Conservation (phyloP, 345 rosid species). For the Noccaea bulbosa region DNA sequence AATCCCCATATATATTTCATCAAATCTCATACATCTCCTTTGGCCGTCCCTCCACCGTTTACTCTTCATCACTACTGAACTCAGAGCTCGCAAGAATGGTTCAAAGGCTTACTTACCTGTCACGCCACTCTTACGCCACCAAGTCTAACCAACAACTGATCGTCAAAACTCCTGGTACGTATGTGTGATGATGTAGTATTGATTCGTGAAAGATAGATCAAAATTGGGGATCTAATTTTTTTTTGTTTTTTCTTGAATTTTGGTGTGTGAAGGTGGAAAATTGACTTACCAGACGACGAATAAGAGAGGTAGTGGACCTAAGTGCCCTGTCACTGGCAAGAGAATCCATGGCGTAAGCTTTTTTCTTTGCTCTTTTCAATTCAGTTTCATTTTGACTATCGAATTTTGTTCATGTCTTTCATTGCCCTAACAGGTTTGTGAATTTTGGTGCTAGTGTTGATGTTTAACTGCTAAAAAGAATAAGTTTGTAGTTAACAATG, state of each 20-base stretch:
- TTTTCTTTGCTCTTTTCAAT: not conserved
- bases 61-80: not conserved
- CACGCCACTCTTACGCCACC: slow-evolving; percentile 90
- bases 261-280: slow-evolving; percentile 65
- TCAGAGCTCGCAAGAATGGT: slow-evolving; percentile 58
- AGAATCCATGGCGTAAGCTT: slow-evolving; percentile 78
- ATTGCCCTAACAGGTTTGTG: not conserved
- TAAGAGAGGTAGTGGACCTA: slow-evolving; percentile 90
- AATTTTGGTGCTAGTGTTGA: not conserved
- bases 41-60: not conserved
- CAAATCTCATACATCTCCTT: not conserved
- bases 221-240: not conserved
- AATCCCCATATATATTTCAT: not conserved
- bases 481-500: not conserved
- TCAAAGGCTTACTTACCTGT: slow-evolving; percentile 78
- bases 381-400: not conserved
- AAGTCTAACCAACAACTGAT: slow-evolving; percentile 87
- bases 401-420: not conserved
- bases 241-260: not conserved
- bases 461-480: not conserved
- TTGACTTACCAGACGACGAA: slow-evolving; percentile 82
- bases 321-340: slow-evolving; percentile 88
- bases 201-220: not conserved
- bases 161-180: slow-evolving; percentile 85
- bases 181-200: not conserved